Base-by-base conservation (phyloP, 495 filamentous ascomycete genomes). In the Aspergillus biplanus region DNA sequence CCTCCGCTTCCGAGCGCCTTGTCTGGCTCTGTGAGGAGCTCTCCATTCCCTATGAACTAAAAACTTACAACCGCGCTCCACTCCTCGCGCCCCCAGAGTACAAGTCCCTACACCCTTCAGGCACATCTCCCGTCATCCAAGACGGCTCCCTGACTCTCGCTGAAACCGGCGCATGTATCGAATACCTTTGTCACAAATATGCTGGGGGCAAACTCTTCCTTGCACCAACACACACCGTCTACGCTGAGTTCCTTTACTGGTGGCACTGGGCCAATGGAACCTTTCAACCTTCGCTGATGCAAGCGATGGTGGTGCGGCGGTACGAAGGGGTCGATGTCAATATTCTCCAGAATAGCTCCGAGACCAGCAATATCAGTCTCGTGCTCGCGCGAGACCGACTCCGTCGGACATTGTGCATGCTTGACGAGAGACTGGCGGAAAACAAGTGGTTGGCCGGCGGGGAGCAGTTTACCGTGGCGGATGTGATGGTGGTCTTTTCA, bases 1-100 rank as follows among this genome's bases (percentile, higher is more conserved):
- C 76, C 65, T 81, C 79, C 47, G 81, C 84, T 72, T 84, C 81
- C 35, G 85, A 87, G 58, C 83, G 85, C 63, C 71, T 86, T 35
- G 59, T 81, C 68, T 88, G 80, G 79, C 82, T 87, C 64, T 84
- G 82, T 69, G 84, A 89, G 72, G 85, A 89, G 66, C 83, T 87
- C 33, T 60, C 58, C 37, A 71, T 88, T 57, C 60, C 71, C 9
- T 87, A 87, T 73, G 67, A 74, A 7, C 73, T 86, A 18, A 79
- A 78, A 58, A 66, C 70, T 46, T 82, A 87, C 74, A 37, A 73
- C 15, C 78, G 84, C 47, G 64, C 65, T 9, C 83, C 82, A 11
- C 33, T 83, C 21, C 65, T 86, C 62, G 73, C 82, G 0, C 84
- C 83, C 0, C 73, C 79, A 3, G 77, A 80, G 18, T 78, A 75